Evolutionary conservation across 495 filamentous ascomycete genomes (phyloP), one percentile per base, ranked within the genome.

Genomic region (Penicillium herquei): DNA sequence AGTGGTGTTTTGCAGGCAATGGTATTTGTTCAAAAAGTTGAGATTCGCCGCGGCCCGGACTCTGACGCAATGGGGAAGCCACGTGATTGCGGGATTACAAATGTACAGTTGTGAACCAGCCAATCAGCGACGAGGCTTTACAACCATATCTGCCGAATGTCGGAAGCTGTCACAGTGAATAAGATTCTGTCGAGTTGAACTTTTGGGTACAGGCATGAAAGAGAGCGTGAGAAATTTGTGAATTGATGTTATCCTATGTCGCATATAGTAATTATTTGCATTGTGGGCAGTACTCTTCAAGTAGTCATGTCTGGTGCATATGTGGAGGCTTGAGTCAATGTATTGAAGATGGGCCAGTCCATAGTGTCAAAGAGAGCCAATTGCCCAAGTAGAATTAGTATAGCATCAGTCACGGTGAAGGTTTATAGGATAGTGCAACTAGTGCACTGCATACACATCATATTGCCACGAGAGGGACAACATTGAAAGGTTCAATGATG

Each of bases 21-120:
- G 32, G 14, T 10, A 13, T 17, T 7, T 14, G 39, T 55, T 45
- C 55, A 55, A 49, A 51, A 59, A 48, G 39, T 49, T 35, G 26
- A 54, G 54, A 61, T 54, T 55, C 64, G 54, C 49, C 39, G 55
- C 55, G 37, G 32, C 14, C 51, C 39, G 39, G 59, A 54, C 62
- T 73, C 67, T 75, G 72, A 73, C 70, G 70, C 72, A 75, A 73
- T 75, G 53, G 39, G 40, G 47, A 10, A 12, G 7, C 34, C 72
- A 73, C 63, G 70, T 75, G 70, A 67, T 49, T 51, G 8, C 35
- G 60, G 60, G 18, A 66, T 75, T 68, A 75, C 66, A 70, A 73
- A 75, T 70, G 18, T 30, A 1, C 21, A 26, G 26, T 13, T 4
- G 5, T 33, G 13, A 9, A 4, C 2, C 33, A 35, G 39, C 70